These are phyloP conservation scores for Xylaria longipes DNA, from an alignment of 495 filamentous ascomycete species.

Conservation along the genomic window DNA sequence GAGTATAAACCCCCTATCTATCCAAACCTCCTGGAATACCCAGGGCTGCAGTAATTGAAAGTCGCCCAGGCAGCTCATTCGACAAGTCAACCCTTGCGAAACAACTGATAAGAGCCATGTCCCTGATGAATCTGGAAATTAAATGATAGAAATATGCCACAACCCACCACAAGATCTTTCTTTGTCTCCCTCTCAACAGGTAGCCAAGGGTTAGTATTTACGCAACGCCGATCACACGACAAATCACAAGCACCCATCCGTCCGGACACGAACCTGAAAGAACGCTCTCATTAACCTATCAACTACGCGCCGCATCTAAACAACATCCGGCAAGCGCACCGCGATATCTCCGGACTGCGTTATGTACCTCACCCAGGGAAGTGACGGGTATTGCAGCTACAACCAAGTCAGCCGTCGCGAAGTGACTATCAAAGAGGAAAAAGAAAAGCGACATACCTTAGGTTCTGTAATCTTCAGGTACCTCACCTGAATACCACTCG, in stretches of 20 bases:
- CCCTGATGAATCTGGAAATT: too few relatives aligned
- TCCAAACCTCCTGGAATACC: too few relatives aligned
- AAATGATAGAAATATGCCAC: too few relatives aligned
- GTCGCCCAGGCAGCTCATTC: too few relatives aligned
- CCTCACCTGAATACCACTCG: slow-evolving; percentile 95
- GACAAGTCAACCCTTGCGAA: not conserved
- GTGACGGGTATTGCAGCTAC: slow-evolving; percentile 94
- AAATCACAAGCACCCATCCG: not conserved
- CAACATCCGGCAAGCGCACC: slow-evolving; percentile 86
- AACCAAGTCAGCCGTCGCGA: not conserved
- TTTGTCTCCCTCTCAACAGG: not conserved
- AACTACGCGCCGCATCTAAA: slow-evolving; percentile 51
- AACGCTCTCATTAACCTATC: slow-evolving; percentile 24
- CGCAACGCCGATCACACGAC: not conserved
- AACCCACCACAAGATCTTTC: not conserved
- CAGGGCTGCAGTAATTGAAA: too few relatives aligned
- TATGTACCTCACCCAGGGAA: slow-evolving; percentile 99
- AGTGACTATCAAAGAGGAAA: not conserved
- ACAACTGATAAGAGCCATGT: not conserved
- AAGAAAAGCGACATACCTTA: slow-evolving; percentile 68
- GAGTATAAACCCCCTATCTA: too few relatives aligned
- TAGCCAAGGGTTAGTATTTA: not conserved
- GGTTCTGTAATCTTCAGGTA: slow-evolving; percentile 99
- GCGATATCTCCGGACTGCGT: slow-evolving; percentile 96
- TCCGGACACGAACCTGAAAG: not conserved